These are phyloP conservation scores for Ceratocystis eucalypticola DNA, from an alignment of 2,329 filamentous ascomycete species.

Conservation along the genomic window DNA sequence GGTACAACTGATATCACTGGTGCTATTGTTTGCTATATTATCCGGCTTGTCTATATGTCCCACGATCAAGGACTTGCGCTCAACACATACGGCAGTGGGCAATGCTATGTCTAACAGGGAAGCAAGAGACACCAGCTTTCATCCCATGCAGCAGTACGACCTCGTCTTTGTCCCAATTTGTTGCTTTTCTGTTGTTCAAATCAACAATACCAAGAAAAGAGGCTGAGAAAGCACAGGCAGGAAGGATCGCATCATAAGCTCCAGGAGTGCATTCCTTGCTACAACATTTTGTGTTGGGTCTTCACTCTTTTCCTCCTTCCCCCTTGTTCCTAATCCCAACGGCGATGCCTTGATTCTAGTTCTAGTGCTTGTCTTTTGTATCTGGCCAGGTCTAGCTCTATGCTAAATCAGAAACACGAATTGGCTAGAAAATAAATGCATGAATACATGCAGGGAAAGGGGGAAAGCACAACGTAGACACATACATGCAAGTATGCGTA, in stretches of 20 bases:
- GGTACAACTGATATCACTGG: neutral
- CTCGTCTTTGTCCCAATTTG: neutral
- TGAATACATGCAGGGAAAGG: constrained; percentile 3
- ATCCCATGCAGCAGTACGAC: neutral
- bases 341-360: neutral
- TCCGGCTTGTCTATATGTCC: too few relatives aligned
- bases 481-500: neutral
- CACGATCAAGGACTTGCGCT: neutral
- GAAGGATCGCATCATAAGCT: neutral
- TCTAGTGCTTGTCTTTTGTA: neutral
- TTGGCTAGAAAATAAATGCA: neutral
- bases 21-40: neutral
- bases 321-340: neutral
- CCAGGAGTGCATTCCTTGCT: neutral
- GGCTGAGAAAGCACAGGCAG: neutral
- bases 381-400: neutral
- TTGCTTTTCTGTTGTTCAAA: neutral
- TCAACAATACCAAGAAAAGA: neutral
- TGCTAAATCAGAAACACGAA: neutral
- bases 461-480: neutral
- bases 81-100: neutral
- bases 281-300: neutral
- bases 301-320: neutral
- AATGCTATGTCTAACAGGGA: neutral
- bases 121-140: neutral